Evolutionary conservation across 1,284 basidiomycete genomes (phyloP).

Genomic region (Cutaneotrichosporon curvatum): DNA sequence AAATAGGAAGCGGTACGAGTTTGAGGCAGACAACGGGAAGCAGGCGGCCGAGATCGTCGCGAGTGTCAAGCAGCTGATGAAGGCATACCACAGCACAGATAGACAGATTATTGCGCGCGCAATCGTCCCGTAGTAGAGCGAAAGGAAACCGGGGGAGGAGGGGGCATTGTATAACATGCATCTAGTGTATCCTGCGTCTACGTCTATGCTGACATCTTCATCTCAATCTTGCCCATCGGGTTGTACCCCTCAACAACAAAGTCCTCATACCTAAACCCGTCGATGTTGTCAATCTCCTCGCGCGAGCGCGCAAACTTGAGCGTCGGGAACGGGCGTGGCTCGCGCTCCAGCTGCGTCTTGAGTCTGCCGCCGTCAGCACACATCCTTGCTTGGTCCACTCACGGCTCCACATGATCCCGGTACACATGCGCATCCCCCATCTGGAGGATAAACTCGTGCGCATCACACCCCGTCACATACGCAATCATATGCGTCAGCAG

Average conservation of each 20-base stretch:
- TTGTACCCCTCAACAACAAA: conserved; percentile 81
- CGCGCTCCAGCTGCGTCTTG: conserved; percentile 67
- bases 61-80: conserved; percentile 37
- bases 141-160: too few relatives aligned
- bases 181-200: too few relatives aligned
- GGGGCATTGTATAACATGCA: too few relatives aligned
- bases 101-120: too few relatives aligned
- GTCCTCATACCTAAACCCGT: conserved; percentile 74
- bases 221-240: conserved; percentile 76
- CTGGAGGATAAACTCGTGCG: conserved; percentile 83
- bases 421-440: conserved; percentile 98
- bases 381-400: conserved; percentile 4
- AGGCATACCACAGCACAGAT: conserved; percentile 21
- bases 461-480: conserved; percentile 73
- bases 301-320: conserved; percentile 62
- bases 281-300: conserved; percentile 57
- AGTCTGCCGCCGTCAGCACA: conserved; percentile 50
- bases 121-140: too few relatives aligned
- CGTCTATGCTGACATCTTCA: conserved; percentile 80
- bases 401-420: conserved; percentile 78
- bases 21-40: conserved; percentile 83
- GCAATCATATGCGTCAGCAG: conserved; percentile 96
- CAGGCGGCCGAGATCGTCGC: conserved; percentile 52
- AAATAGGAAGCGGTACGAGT: conserved; percentile 84
- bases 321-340: conserved; percentile 77